Base-by-base conservation (phyloP, 2,329 filamentous ascomycete genomes). In the Penicillium brevicompactum region DNA sequence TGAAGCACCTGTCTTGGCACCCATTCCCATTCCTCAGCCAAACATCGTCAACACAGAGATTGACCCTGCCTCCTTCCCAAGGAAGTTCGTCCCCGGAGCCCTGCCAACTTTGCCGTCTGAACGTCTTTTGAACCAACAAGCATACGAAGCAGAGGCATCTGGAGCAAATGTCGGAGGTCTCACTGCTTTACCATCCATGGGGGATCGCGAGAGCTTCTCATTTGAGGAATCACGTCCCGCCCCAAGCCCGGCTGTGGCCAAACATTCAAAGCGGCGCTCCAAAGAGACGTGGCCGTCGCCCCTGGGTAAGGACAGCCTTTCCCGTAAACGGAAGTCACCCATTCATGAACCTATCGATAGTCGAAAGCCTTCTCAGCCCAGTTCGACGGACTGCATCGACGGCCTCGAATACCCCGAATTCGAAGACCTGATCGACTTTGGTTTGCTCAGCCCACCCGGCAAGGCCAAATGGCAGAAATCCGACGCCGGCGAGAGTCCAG, bases 41-140 rank as follows among this genome's bases (percentile, higher is more conserved):
- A 59, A 54, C 42, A 53, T 51, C 8, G 55, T 62, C 49, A 68
- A 59, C 42, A 53, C 66, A 24, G 69, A 67, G 38, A 69, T 62
- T 44, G 55, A 62, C 49, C 59, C 57, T 10, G 61, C 53, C 10
- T 60, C 49, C 49, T 72, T 70, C 55, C 67, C 54, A 55, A 66
- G 66, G 21, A 70, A 69, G 44, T 79, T 79, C 44, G 70, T 76
- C 2, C 76, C 77, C 0, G 76, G 76, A 9, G 70, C 69, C 49
- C 65, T 80, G 6, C 70, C 78, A 5, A 74, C 76, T 7, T 64
- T 80, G 30, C 78, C 76, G 1, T 80, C 78, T 2, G 78, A 80
- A 60, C 66, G 77, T 56, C 65, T 80, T 22, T 66, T 80, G 5
- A 67, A 73, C 52, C 66, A 67, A 9, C 74, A 74, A 44, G 56